Evolutionary conservation across 2,329 filamentous ascomycete species (phyloP), one percentile per base, ranked within the genome.

Genomic region (Aspergillus nomiae): DNA sequence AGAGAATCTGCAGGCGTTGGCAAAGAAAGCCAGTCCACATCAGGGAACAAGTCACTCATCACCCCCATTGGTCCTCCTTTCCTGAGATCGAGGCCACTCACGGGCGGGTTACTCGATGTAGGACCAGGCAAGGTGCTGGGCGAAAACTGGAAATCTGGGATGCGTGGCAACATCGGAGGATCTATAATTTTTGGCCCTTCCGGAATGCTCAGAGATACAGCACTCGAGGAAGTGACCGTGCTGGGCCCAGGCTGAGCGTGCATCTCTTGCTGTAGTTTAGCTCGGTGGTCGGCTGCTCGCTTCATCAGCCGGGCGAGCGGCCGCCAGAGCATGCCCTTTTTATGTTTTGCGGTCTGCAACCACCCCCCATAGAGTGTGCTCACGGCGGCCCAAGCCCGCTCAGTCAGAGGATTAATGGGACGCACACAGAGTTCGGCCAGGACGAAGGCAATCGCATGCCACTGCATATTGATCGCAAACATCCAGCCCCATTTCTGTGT

Each of bases 401-500:
- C 86, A 0, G 87, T 86, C 0, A 84, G 76, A 24, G 84, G 83
- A 28, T 85, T 86, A 34, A 79, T 79, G 3, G 84, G 85, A 21
- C 84, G 82, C 19, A 84, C 79, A 66, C 85, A 87, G 0, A 89
- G 78, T 67, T 88, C 85, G 1, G 84, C 83, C 11, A 89, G 77
- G n/a, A 65, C 50, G 69, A 87, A 89, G 0, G 86, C 86, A 43
- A 89, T 80, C 2, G 86, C 85, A 70, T 65, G 86, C 87, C 87
- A 90, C 70, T 89, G 88, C 67, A 87, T 84, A 62, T 89, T 87
- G 1, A 86, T 88, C 26, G 81, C 80, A 77, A 89, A 89, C 0
- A 89, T 79, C 88, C 88, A 90, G 45, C 84, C 82, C 87, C 87
- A 90, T 70, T 87, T 86, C 69, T 83, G 80, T 0, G 86, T 89